phyloP scores from a whole-genome alignment of 106 monocot species.

The Dendrobium nobile region DNA sequence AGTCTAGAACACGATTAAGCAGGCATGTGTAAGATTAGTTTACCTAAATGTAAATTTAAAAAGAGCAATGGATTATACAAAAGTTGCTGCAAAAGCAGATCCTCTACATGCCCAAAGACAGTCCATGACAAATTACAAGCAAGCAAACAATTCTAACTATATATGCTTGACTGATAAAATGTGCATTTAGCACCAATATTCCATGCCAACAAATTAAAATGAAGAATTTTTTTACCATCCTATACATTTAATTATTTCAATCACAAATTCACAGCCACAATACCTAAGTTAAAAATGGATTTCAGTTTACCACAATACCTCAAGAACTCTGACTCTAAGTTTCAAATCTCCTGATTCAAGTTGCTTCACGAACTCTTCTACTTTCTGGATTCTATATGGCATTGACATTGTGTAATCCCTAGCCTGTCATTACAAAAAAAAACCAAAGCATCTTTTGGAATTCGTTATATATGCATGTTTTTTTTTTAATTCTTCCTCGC shows the following conservation, averaged over 20 bases:
- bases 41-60: neutral
- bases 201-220: too few species aligned
- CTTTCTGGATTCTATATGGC: conserved; percentile 81
- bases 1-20: neutral
- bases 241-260: neutral
- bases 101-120: neutral
- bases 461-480: neutral
- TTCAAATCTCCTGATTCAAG: conserved; percentile 89
- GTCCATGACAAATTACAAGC: neutral
- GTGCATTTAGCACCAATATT: too few species aligned
- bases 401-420: conserved; percentile 80
- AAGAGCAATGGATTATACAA: neutral
- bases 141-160: neutral
- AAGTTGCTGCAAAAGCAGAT: neutral
- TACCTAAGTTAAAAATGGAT: neutral
- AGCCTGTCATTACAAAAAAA: conserved; percentile 40
- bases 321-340: conserved; percentile 88
- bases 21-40: neutral
- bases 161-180: neutral
- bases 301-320: conserved; percentile 37
- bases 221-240: too few species aligned
- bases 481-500: neutral
- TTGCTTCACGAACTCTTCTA: conserved; percentile 85
- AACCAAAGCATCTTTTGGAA: neutral
- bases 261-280: neutral